phyloP scores from a whole-genome alignment of 176 grass and related monocot species.

The Carex kokanica region DNA sequence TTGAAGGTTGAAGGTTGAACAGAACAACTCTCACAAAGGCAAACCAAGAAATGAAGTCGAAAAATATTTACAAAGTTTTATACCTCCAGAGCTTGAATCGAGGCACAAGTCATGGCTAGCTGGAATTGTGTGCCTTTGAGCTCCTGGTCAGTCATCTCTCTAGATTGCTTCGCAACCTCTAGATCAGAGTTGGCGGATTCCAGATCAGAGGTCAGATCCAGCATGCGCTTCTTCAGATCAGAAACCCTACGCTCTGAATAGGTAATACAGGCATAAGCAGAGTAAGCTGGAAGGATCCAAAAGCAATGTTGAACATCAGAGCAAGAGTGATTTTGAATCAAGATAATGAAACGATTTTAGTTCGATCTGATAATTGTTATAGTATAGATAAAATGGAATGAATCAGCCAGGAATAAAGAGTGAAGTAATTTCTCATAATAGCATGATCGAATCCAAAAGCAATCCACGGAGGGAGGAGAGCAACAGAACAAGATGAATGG shows the following conservation, averaged over 20 bases:
- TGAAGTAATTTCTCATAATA: too few relatives aligned
- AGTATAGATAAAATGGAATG: too few relatives aligned
- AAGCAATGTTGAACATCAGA: neutral
- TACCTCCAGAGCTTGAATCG: slow-evolving; percentile 52
- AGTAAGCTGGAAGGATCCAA: neutral
- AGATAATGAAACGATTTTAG: neutral
- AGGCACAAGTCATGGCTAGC: slow-evolving; percentile 41
- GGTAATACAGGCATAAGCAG: neutral
- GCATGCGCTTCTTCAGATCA: slow-evolving; percentile 52
- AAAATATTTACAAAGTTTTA: neutral
- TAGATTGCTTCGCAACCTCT: slow-evolving; percentile 44
- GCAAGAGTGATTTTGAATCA: too few relatives aligned
- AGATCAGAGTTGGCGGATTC: slow-evolving; percentile 44
- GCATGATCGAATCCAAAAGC: too few relatives aligned
- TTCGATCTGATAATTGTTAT: too few relatives aligned
- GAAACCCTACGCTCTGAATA: slow-evolving; percentile 53
- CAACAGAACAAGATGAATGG: too few relatives aligned
- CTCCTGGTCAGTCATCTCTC: slow-evolving; percentile 51
- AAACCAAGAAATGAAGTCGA: neutral
- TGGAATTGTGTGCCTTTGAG: slow-evolving; percentile 52
- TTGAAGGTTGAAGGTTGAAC: neutral
- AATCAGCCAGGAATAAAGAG: too few relatives aligned
- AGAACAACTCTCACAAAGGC: neutral
- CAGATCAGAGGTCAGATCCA: slow-evolving; percentile 29
- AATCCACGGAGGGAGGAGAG: too few relatives aligned